A percentile compares a stretch with the other conserved stretches of the same genome.
Conservation (phyloP, 306 rosid genomes). For the Quillaja saponaria region DNA sequence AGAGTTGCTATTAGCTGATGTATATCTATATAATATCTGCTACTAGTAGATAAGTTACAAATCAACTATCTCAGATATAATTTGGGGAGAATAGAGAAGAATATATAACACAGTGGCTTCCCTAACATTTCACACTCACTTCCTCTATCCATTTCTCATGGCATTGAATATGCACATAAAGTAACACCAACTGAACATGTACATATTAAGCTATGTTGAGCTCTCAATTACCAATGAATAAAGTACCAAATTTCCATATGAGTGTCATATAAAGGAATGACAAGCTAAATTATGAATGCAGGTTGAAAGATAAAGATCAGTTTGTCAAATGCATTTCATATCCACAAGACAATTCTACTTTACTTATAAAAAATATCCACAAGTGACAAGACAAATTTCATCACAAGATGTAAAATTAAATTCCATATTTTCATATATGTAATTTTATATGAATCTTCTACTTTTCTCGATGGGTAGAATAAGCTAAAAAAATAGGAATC, state of each 20-base stretch:
- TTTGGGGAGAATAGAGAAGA: constrained; percentile 7
- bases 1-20: constrained; percentile 21
- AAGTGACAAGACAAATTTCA: not conserved
- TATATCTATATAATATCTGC: not conserved
- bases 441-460: not conserved
- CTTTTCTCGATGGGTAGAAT: too few species aligned
- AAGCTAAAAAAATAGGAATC: too few species aligned
- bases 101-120: constrained; percentile 1
- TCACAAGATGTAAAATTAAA: not conserved
- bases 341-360: too few species aligned
- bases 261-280: too few species aligned
- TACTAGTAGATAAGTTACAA: constrained; percentile 17
- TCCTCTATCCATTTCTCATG: not conserved
- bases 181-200: not conserved
- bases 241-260: too few species aligned
- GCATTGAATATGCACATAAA: constrained; percentile 1
- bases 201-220: not conserved
- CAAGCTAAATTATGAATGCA: too few species aligned
- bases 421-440: not conserved
- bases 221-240: too few species aligned
- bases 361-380: too few species aligned
- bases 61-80: not conserved
- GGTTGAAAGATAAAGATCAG: too few species aligned
- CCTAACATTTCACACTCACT: not conserved
- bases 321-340: too few species aligned